Percentiles rank a stretch among this genome's conserved stretches.
These are phyloP conservation scores for Tylopilus cervinicoccineus DNA, from an alignment of 768 basidiomycete genomes.

Conservation along the genomic window DNA sequence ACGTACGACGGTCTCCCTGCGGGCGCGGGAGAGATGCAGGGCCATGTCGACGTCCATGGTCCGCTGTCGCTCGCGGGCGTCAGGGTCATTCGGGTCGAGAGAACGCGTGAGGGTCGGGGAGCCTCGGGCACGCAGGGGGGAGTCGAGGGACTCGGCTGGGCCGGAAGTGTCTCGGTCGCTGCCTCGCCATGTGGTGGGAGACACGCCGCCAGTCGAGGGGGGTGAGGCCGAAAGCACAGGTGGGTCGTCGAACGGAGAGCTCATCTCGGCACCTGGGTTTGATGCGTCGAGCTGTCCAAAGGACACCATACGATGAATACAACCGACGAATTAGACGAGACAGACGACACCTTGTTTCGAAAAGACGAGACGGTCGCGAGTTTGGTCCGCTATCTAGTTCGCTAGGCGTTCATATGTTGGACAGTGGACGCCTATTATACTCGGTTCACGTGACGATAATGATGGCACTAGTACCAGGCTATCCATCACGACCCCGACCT, in stretches of 20 bases:
- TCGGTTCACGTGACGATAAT: no score
- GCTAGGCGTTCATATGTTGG: conserved; percentile 3
- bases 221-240: conserved; percentile 39
- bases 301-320: background rate
- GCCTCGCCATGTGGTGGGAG: conserved; percentile 38
- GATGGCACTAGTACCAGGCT: no score
- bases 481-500: no score
- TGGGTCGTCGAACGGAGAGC: conserved; percentile 35
- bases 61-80: conserved; percentile 80
- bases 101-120: conserved; percentile 63
- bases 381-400: background rate
- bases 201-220: conserved; percentile 36
- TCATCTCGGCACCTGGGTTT: conserved; percentile 26
- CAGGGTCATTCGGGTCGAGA: conserved; percentile 66
- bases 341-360: conserved; percentile 14
- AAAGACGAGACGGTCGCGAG: background rate
- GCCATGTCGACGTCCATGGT: conserved; percentile 96
- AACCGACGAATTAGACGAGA: background rate
- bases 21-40: conserved; percentile 68
- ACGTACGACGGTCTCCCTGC: conserved; percentile 53
- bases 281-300: conserved; percentile 3
- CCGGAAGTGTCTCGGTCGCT: conserved; percentile 33
- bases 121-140: conserved; percentile 41
- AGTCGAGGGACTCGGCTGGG: conserved; percentile 39
- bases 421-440: no score